These are phyloP conservation scores for Gnomoniopsis smithogilvyi DNA, from an alignment of 2,329 filamentous ascomycete species.

Conservation along the genomic window DNA sequence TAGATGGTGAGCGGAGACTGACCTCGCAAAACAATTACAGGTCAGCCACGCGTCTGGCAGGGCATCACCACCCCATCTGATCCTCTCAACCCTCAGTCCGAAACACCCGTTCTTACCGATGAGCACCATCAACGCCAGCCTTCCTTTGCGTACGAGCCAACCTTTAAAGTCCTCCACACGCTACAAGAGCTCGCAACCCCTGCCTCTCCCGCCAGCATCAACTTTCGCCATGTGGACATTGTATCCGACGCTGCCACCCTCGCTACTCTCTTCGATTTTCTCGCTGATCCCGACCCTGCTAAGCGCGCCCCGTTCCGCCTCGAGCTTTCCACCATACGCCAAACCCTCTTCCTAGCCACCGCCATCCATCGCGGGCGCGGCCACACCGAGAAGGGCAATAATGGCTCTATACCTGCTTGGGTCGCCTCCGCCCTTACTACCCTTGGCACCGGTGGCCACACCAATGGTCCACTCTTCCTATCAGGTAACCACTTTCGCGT, in stretches of 20 bases:
- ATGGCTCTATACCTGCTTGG: not conserved
- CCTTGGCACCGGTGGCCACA: not conserved
- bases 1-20: not conserved
- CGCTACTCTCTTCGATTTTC: slow-evolving; percentile 2
- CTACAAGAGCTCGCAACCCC: not conserved
- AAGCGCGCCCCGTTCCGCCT: slow-evolving; percentile 4
- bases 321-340: slow-evolving; percentile 8
- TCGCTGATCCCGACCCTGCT: not conserved
- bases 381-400: not conserved
- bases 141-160: slow-evolving; percentile 11
- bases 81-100: not conserved
- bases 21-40: not conserved
- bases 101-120: not conserved
- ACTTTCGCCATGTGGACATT: slow-evolving; percentile 5
- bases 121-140: slow-evolving; percentile 4
- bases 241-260: slow-evolving; percentile 10
- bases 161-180: slow-evolving; percentile 9
- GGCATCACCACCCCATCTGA: not conserved
- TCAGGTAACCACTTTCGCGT: slow-evolving; percentile 10
- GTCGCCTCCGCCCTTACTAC: not conserved
- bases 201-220: not conserved
- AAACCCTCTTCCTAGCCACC: slow-evolving; percentile 8
- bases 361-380: slow-evolving; percentile 4
- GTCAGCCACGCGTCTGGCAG: slow-evolving; percentile 8
- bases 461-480: not conserved